Conservation (phyloP, 306 rosid genomes). For the Abrus precatorius region DNA sequence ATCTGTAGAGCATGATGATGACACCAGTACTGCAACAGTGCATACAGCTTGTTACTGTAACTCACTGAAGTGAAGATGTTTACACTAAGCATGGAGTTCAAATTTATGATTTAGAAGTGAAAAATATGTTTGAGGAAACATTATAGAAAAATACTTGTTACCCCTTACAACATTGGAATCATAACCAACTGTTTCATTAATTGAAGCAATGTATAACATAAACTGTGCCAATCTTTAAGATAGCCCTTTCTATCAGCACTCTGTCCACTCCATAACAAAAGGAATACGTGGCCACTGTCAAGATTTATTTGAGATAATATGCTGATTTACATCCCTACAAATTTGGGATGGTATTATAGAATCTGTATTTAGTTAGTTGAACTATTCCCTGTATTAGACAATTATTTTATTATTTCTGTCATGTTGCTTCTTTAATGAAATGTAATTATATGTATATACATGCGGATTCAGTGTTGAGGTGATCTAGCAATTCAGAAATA, state of each 20-base stretch:
- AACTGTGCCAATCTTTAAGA: slow-evolving; percentile 33
- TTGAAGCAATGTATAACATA: slow-evolving; percentile 35
- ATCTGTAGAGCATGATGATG: slow-evolving; percentile 91
- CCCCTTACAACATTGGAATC: slow-evolving; percentile 1
- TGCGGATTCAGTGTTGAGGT: slow-evolving; percentile 12
- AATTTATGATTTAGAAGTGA: slow-evolving; percentile 12
- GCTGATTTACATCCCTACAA: slow-evolving; percentile 8
- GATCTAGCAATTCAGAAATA: slow-evolving; percentile 12
- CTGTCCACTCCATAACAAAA: slow-evolving; percentile 18
- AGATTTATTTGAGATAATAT: slow-evolving; percentile 24
- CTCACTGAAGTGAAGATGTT: slow-evolving; percentile 15
- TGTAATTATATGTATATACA: background rate
- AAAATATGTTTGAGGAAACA: slow-evolving; percentile 16
- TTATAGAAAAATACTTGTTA: background rate
- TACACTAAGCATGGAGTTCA: slow-evolving; percentile 11
- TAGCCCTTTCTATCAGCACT: slow-evolving; percentile 16
- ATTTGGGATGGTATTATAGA: slow-evolving; percentile 1
- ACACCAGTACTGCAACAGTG: slow-evolving; percentile 73
- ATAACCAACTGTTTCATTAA: background rate
- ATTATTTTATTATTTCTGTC: background rate
- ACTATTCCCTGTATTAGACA: slow-evolving; percentile 3
- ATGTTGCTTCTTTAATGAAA: background rate
- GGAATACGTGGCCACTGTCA: background rate
- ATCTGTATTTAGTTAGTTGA: slow-evolving; percentile 24
- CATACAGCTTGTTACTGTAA: slow-evolving; percentile 34